These are phyloP conservation scores for Torulaspora delbrueckii DNA, from an alignment of 805 yeast species.

Conservation along the genomic window DNA sequence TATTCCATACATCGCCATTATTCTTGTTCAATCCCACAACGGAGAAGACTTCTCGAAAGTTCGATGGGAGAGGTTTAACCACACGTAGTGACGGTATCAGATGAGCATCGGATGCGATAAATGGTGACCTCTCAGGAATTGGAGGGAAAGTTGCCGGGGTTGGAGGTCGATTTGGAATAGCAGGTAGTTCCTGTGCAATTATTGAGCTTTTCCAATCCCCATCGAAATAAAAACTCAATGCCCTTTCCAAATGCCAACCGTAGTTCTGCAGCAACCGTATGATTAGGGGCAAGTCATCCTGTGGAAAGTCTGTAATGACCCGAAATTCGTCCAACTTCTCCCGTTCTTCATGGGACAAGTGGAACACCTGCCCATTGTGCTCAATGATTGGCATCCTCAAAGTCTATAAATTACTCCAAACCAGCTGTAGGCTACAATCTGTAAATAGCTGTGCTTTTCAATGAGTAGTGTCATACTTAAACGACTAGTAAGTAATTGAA, in stretches of 20 bases:
- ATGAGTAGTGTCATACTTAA: not conserved
- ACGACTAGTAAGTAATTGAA: not conserved
- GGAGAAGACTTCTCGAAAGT: constrained; percentile 25
- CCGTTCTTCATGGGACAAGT: constrained; percentile 41
- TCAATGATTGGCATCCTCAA: constrained; percentile 28
- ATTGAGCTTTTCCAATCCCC: constrained; percentile 39
- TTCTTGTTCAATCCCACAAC: constrained; percentile 24
- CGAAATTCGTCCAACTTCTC: constrained; percentile 45
- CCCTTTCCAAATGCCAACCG: constrained; percentile 58
- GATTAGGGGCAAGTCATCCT: constrained; percentile 44
- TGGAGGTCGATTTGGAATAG: constrained; percentile 10
- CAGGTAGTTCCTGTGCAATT: constrained; percentile 7
- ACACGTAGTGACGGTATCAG: constrained; percentile 32
- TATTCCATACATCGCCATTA: constrained; percentile 7
- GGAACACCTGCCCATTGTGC: constrained; percentile 24
- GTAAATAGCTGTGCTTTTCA: not conserved
- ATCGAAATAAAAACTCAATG: constrained; percentile 60
- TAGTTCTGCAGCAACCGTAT: constrained; percentile 45
- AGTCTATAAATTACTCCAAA: not conserved
- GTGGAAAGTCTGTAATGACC: constrained; percentile 46
- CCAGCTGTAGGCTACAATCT: not conserved
- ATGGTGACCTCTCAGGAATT: constrained; percentile 7
- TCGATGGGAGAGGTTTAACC: constrained; percentile 34
- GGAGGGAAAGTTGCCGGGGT: constrained; percentile 3
- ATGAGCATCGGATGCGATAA: constrained; percentile 6